Evolutionary conservation across 1,284 basidiomycete genomes (phyloP), one percentile per base, ranked within the genome.

Genomic region (Neolentinus lepideus): DNA sequence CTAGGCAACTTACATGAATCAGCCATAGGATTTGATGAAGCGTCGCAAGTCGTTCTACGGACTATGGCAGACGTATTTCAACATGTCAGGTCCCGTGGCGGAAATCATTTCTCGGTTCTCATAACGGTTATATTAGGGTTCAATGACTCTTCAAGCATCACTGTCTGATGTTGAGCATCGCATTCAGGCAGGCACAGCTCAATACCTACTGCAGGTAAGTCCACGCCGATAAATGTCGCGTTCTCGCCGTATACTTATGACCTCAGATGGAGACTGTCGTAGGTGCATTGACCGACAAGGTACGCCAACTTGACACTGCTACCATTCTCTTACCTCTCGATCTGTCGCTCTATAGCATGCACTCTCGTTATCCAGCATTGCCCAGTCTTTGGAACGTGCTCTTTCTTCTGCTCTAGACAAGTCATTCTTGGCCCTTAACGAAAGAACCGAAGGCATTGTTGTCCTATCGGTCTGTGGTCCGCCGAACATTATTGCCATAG

Each of bases 321-420:
- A 31, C 38, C 16, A n/a, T 43, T n/a, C 16, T 21, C 6, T 6
- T 6, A 43, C 38, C 6, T 4, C 6, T 43, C 6, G 38, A n/a
- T 6, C 6, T 43, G 38, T 6, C 16, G 12, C 19, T 9, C 38
- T 6, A 6, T 16, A 43, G 38, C 38, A 43, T 43, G 38, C 38
- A 16, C 38, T 43, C 16, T 16, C 38, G 12, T n/a, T 43, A 16
- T 68, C 50, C 51, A 66, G 58, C 35, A n/a, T 19, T 51, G 38
- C 25, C 36, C 25, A 54, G 25, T 54, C 50, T 46, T 56, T 35
- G 47, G 31, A 52, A 35, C 54, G 46, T 12, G 26, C 48, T n/a
- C 47, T 50, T 16, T 50, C 47, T 4, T 50, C 47, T 29, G 14
- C 12, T 16, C 47, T 50, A 8, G 27, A 50, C 3, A 26, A 16